phyloP scores from a whole-genome alignment of 192 early-diverging fungal species.

The Linnemannia hyalina region DNA sequence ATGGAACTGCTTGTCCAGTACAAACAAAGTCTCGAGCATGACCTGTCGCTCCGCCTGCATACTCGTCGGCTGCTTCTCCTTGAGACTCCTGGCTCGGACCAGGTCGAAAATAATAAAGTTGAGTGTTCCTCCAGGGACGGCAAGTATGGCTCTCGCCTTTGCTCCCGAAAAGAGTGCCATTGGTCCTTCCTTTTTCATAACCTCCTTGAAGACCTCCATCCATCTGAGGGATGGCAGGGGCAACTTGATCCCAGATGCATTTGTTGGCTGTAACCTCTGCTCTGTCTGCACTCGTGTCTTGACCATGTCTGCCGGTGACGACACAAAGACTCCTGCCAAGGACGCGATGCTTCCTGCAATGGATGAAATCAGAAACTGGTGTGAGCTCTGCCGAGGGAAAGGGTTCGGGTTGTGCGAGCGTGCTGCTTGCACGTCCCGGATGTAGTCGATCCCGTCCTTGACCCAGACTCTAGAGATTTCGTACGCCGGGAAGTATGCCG shows the following conservation, averaged over 20 bases:
- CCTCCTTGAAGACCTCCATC: constrained; percentile 39
- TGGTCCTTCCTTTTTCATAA: constrained; percentile 43
- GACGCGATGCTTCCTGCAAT: constrained; percentile 43
- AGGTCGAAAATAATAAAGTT: constrained; percentile 57
- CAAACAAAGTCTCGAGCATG: constrained; percentile 33
- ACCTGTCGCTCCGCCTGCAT: constrained; percentile 16
- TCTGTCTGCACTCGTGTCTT: constrained; percentile 57
- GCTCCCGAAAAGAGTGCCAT: constrained; percentile 44
- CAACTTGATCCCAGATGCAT: constrained; percentile 40
- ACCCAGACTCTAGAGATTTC: constrained; percentile 36
- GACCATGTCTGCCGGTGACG: constrained; percentile 46
- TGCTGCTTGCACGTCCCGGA: constrained; percentile 28
- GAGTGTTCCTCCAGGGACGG: constrained; percentile 46
- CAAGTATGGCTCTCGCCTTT: constrained; percentile 32
- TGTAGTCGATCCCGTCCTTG: constrained; percentile 37
- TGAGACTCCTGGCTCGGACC: constrained; percentile 42
- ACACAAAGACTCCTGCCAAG: constrained; percentile 34
- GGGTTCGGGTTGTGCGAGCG: constrained; percentile 23
- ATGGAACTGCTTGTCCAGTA: constrained; percentile 26
- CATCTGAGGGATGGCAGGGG: constrained; percentile 33
- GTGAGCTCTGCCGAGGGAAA: constrained; percentile 22
- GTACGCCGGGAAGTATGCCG: constrained; percentile 46
- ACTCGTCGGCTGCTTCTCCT: constrained; percentile 20
- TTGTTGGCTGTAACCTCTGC: constrained; percentile 33
- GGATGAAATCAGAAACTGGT: constrained; percentile 42